Base-by-base conservation (phyloP, 306 rosid genomes). In the Pyrus communis region DNA sequence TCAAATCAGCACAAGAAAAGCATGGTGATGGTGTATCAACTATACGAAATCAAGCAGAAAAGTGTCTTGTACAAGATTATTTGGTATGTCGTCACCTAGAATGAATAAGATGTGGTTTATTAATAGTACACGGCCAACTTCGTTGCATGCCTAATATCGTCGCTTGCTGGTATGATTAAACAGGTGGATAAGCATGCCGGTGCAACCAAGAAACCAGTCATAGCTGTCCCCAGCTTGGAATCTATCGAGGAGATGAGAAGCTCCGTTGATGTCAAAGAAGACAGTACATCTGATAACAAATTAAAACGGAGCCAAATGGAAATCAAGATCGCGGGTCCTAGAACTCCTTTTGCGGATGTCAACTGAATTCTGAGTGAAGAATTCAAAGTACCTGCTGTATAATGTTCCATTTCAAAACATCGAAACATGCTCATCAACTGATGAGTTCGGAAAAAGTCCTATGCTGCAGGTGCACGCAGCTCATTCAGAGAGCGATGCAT, bases 231-330 rank as follows among this genome's bases (percentile, higher is more conserved):
- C 10, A 91, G 90, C 76, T 73, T 70, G 76, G 82, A 77, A 74
- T 82, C 90, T 52, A 83, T 91, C 17, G 96, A 93, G 76, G 88
- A 93, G 81, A 88, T 93, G 97, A 88, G 96, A 82, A 85, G 91
- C 51, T 72, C 69, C 7, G 3, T 62, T 66, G 57, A 78, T 38
- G 69, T 82, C 55, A 59, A 67, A 49, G 95, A 87, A 86, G 85
- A 77, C 52, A 45, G 70, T 45, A 59, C 28, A 55, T n/a, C 81
- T 5, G 86, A 77, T 63, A 79, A 77, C 59, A 78, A 38, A 38
- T 73, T 43, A 19, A 87, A 86, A 82, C 64, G 77, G 85, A 63
- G 69, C 13, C 76, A 71, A 43, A 62, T 43, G 25, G 96, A 87
- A 65, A 85, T 85, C 81, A 93, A 88, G 80, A 84, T 83, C 52